Evolutionary conservation across 2,329 filamentous ascomycete genomes (phyloP).

Genomic region (Trichoderma guizhouense): DNA sequence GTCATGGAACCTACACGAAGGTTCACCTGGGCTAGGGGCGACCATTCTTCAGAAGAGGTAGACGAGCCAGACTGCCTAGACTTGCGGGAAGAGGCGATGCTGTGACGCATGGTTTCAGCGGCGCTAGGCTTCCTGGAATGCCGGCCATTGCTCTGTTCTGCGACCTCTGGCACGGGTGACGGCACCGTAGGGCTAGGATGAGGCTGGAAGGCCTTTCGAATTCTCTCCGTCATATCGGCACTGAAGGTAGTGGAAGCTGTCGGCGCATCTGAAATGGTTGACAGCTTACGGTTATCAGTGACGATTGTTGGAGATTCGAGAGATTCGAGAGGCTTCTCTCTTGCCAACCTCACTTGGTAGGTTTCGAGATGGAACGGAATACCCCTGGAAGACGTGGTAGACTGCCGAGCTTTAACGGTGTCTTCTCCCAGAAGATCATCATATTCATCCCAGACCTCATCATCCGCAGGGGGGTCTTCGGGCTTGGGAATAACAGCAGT

Average conservation of each 20-base stretch:
- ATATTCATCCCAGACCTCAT: constrained; percentile 94
- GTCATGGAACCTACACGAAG: constrained; percentile 77
- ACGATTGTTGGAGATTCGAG: constrained; percentile 51
- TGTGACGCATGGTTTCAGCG: constrained; percentile 27
- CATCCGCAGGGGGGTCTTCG: constrained; percentile 64
- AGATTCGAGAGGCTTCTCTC: constrained; percentile 43
- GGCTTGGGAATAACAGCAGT: constrained; percentile 64
- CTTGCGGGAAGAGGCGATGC: constrained; percentile 32
- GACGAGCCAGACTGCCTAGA: constrained; percentile 45
- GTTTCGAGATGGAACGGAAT: constrained; percentile 55
- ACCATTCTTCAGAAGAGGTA: constrained; percentile 52
- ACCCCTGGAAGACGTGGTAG: constrained; percentile 55
- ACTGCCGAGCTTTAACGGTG: constrained; percentile 42
- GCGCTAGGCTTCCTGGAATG: constrained; percentile 30
- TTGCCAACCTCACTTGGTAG: constrained; percentile 39
- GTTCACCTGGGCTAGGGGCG: constrained; percentile 68
- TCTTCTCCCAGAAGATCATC: constrained; percentile 78
- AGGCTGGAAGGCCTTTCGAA: constrained; percentile 47
- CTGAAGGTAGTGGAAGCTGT: constrained; percentile 52
- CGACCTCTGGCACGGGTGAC: constrained; percentile 42
- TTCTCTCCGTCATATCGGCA: constrained; percentile 51
- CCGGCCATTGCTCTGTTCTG: constrained; percentile 22
- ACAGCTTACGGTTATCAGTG: constrained; percentile 31
- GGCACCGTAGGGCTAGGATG: constrained; percentile 42
- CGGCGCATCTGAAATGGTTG: constrained; percentile 33